Evolutionary conservation across 164 flowering plant genomes (phyloP), one percentile per base, ranked within the genome.

Genomic region (Stephania cephalantha): DNA sequence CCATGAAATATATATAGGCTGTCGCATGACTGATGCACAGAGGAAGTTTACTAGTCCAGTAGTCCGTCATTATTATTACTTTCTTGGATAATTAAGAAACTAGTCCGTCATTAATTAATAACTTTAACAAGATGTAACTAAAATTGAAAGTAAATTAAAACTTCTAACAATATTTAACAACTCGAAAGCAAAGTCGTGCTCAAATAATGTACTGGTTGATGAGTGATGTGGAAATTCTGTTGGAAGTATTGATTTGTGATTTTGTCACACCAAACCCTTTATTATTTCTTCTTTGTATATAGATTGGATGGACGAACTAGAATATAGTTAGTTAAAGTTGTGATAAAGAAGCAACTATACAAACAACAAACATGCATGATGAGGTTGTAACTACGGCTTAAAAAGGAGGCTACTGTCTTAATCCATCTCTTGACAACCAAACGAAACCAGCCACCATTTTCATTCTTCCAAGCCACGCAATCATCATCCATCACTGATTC

Each of bases 271-370:
- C 83, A 78, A 84, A 83, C 84, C 73, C 46, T 68, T 76, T 35
- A 35, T 35, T 35, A 35, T 35, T 35, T 35, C 42, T 35, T 4
- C 42, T 35, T 74, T 73, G 22, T 31, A 5, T 31, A 53, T 67
- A 70, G 81, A 80, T 69, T 77, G 78, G 82, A 79, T 78, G 22
- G 83, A 13, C 67, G 71, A 75, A 73, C 80, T 46, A 58, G 46
- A 65, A 46, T 35, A 70, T 68, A 79, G 85, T 83, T 83, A 68
- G 87, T 85, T 86, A 80, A 48, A 81, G 85, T 75, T 85, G 87
- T 87, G 80, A 72, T 72, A 75, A 79, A 78, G 83, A 87, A 87
- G 90, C 88, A 86, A 87, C 75, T 67, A 76, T 71, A 11, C 35
- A 22, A 22, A 65, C 68, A 22, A 65, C 68, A 22, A 65, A 65